Percentiles rank a stretch among this genome's conserved stretches.
These are phyloP conservation scores for Gryganskiella cystojenkinii DNA, from an alignment of 192 early-diverging fungal genomes.

Conservation along the genomic window DNA sequence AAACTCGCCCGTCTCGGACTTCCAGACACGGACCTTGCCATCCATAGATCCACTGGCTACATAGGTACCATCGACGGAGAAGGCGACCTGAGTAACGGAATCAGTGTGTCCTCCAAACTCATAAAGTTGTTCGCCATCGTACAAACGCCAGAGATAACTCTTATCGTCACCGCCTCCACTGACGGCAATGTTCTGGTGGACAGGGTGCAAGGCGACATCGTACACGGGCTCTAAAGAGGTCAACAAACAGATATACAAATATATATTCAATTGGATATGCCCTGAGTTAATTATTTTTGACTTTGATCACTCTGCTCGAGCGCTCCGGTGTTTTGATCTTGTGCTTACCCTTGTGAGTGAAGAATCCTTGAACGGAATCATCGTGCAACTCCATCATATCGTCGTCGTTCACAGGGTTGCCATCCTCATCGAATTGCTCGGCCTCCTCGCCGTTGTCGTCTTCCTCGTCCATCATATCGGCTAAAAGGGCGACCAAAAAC, in stretches of 20 bases:
- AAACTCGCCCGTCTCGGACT: conserved; percentile 67
- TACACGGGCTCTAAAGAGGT: conserved; percentile 83
- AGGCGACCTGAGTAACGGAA: conserved; percentile 85
- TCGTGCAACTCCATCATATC: conserved; percentile 73
- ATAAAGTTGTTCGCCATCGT: conserved; percentile 81
- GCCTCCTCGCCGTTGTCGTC: conserved; percentile 52
- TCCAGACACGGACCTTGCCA: conserved; percentile 85
- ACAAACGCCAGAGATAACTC: conserved; percentile 87
- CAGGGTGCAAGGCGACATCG: conserved; percentile 83
- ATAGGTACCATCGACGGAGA: conserved; percentile 85
- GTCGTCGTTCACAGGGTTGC: conserved; percentile 63
- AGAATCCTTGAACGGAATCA: conserved; percentile 94
- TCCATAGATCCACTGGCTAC: conserved; percentile 97
- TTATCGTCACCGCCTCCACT: conserved; percentile 96
- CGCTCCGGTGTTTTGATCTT: not conserved
- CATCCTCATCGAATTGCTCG: conserved; percentile 58
- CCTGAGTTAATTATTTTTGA: not conserved
- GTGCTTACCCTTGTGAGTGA: conserved; percentile 79
- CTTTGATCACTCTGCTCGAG: not conserved
- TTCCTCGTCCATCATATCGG: conserved; percentile 58
- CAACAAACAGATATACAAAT: not conserved
- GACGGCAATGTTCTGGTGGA: conserved; percentile 70
- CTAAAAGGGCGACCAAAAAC: conserved; percentile 18
- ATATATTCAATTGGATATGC: not conserved
- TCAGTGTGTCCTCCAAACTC: conserved; percentile 86